Evolutionary conservation across 257 asterid species (phyloP), one percentile per base, ranked within the genome.

Genomic region (Phtheirospermum japonicum): DNA sequence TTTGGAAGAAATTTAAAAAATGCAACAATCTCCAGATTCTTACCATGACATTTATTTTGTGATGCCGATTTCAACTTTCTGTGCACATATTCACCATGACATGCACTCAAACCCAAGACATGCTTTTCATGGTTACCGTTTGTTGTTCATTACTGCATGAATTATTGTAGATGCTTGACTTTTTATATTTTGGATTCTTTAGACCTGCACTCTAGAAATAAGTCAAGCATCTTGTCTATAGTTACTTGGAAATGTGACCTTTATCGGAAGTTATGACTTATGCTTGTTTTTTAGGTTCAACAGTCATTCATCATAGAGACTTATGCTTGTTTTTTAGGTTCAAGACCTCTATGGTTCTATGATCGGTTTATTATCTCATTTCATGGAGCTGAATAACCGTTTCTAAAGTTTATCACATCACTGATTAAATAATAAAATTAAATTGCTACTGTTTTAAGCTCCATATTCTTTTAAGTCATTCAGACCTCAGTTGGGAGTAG

Each of bases 1-100:
- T 16, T 57, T 34, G 32, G 9, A 7, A 33, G 9, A 4, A 13
- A 42, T 16, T n/a, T n/a, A n/a, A 39, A 16, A 18, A 20, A 34
- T 17, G 14, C 26, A 50, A 50, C 28, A 17, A 19, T 16, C 19
- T 6, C 28, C 43, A 32, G 20, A 26, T 53, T 12, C 36, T 26
- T 30, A 31, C 43, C n/a, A n/a, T n/a, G n/a, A n/a, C n/a, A 86
- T 56, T 55, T 73, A 18, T 63, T 12, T 78, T 61, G 34, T 31
- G 58, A 53, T 70, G 48, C 55, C 77, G 42, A 57, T 43, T 59
- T 43, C 42, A 63, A 39, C 19, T 58, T 50, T 10, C 51, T 13
- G 5, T 58, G 55, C 39, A 33, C 11, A 40, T 23, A 10, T 39
- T 10, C 50, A 19, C 17, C 2, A 7, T 30, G 9, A 30, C 45